Evolutionary conservation across 805 yeast genomes (phyloP).

Genomic region (Ogataea methylovora): DNA sequence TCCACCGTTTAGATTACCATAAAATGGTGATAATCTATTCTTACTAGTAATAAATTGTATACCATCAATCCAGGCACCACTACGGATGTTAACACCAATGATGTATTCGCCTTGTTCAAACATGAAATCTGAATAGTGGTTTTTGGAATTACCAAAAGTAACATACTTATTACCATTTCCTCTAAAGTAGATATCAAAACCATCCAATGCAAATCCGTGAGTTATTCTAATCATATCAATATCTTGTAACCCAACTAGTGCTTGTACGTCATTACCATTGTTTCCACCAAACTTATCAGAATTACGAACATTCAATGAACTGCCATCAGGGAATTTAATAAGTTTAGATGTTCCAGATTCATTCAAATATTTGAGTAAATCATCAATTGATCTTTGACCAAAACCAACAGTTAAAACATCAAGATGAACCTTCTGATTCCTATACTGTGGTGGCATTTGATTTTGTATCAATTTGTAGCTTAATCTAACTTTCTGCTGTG

Average conservation of each 20-base stretch:
- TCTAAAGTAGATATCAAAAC: slow-evolving; percentile 53
- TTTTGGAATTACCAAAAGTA: slow-evolving; percentile 46
- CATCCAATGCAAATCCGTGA: slow-evolving; percentile 78
- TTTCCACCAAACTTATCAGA: not conserved
- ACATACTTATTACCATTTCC: slow-evolving; percentile 11
- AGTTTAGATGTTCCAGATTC: slow-evolving; percentile 13
- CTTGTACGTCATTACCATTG: slow-evolving; percentile 8
- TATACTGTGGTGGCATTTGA: slow-evolving; percentile 25
- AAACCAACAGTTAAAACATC: slow-evolving; percentile 56
- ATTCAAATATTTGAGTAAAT: slow-evolving; percentile 32
- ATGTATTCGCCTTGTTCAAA: slow-evolving; percentile 55
- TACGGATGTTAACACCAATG: slow-evolving; percentile 52
- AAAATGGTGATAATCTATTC: slow-evolving; percentile 47
- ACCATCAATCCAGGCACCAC: slow-evolving; percentile 90
- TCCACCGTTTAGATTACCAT: slow-evolving; percentile 69
- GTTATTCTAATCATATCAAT: slow-evolving; percentile 54
- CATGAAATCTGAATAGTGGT: slow-evolving; percentile 45
- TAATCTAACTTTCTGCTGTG: slow-evolving; percentile 43
- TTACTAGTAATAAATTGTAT: slow-evolving; percentile 59
- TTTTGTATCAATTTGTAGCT: slow-evolving; percentile 37
- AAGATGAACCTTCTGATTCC: slow-evolving; percentile 35
- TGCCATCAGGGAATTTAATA: slow-evolving; percentile 9
- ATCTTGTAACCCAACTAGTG: slow-evolving; percentile 9
- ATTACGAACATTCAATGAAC: too few species aligned
- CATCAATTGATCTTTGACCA: slow-evolving; percentile 43